Evolutionary conservation across 169 alveolate species (phyloP), one percentile per base, ranked within the genome.

Genomic region (Eimeria maxima): DNA sequence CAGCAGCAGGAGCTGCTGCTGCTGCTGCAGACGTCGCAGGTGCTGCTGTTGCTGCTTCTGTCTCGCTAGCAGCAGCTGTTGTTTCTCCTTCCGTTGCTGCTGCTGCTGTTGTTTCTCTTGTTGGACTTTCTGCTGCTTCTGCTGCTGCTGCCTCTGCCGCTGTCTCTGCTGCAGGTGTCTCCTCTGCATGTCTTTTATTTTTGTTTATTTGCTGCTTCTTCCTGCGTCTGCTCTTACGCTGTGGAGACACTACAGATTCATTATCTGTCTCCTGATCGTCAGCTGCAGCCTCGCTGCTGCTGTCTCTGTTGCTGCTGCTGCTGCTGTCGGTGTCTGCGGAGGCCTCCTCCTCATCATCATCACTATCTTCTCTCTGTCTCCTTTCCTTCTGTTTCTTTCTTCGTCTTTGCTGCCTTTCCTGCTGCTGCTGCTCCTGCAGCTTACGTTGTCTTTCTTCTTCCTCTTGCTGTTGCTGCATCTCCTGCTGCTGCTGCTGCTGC

Each of bases 401-500:
- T 29, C 53, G 7, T 57, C 22, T 74, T 33, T 42, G 50, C 76
- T 83, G 74, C 44, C 8, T 33, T 14, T 83, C 76, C 89, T 80
- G 67, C 89, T 42, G 89, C 76, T 24, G 65, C n/a, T 33, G 10
- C 89, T 78, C 42, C 65, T 78, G 67, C 18, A 13, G 74, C 74
- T 44, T 22, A 3, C 14, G 47, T 8, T 33, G 65, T 22, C 45
- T 42, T 45, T 47, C 74, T n/a, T 44, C 67, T 45, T 38, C 42
- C 27, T 78, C 88, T 24, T 42, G 45, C 47, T 55, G 92, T 60
- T 60, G 93, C 92, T 44, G 92, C 92, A 53, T 50, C 50, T 88
- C 69, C 69, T 89, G 63, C 71, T 53, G 83, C 84, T 92, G 71
- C 22, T 92, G 84, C 24, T 47, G 83, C 90, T 92, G 91, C 84